These are phyloP conservation scores for Prinsepia uniflora DNA, from an alignment of 306 rosid species.

Conservation along the genomic window DNA sequence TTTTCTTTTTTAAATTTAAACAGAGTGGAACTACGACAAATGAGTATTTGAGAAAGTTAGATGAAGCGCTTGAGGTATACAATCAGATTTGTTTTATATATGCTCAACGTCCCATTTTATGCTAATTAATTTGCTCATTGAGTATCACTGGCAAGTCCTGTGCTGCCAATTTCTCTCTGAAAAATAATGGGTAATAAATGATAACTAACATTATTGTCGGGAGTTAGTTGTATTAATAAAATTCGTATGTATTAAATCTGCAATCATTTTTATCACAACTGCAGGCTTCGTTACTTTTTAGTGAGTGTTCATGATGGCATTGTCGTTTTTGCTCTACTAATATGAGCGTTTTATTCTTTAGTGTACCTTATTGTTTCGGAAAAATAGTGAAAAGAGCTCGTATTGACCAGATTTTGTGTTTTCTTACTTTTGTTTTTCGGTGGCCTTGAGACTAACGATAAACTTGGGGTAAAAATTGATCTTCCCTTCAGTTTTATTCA, in stretches of 20 bases:
- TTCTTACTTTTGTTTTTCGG: too few species aligned
- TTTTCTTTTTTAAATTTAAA: slow-evolving; percentile 22
- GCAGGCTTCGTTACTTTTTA: too few species aligned
- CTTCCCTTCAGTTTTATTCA: too few species aligned
- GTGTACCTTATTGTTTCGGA: not conserved
- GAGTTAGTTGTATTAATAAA: not conserved
- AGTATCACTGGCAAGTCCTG: not conserved
- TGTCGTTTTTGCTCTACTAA: too few species aligned
- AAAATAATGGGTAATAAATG: not conserved
- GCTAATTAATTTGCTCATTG: not conserved
- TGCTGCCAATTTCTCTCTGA: not conserved
- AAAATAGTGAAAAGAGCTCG: not conserved
- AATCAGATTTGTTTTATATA: not conserved
- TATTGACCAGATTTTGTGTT: too few species aligned
- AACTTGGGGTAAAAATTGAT: too few species aligned
- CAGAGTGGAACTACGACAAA: slow-evolving; percentile 76
- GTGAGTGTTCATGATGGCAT: too few species aligned
- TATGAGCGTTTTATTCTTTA: not conserved
- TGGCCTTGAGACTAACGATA: too few species aligned
- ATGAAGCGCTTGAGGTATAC: slow-evolving; percentile 75
- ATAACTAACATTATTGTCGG: not conserved
- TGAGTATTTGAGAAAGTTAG: slow-evolving; percentile 71
- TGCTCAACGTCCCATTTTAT: slow-evolving; percentile 5
- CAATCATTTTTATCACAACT: not conserved
- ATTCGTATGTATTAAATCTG: too few species aligned